These are phyloP conservation scores for Thelonectria olida DNA, from an alignment of 2,329 filamentous ascomycete species.

Conservation along the genomic window DNA sequence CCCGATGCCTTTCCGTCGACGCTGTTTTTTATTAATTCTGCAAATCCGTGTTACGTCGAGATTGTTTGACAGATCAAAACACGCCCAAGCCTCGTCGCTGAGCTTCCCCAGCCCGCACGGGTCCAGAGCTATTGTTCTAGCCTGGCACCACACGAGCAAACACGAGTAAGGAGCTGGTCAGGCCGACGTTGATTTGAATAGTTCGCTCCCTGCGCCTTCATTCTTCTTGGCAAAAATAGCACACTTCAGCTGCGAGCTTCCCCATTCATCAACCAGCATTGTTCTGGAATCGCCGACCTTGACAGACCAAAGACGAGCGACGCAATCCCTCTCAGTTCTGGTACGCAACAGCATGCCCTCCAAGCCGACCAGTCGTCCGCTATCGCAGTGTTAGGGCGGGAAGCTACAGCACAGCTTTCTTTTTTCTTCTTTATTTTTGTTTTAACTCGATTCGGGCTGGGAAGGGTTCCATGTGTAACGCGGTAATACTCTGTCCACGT, in stretches of 20 bases:
- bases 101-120: not conserved
- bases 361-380: not conserved
- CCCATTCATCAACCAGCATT: not conserved
- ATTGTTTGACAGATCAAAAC: not conserved
- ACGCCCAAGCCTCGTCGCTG: not conserved
- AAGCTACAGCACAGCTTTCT: constrained; percentile 17
- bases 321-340: not conserved
- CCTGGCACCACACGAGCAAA: not conserved
- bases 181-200: not conserved
- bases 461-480: constrained; percentile 5
- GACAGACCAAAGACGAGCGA: constrained; percentile 3
- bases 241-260: not conserved
- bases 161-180: not conserved
- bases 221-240: not conserved
- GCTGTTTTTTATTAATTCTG: not conserved
- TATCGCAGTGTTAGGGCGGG: not conserved
- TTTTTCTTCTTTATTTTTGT: too few species aligned
- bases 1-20: not conserved
- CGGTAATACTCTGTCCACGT: constrained; percentile 4
- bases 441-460: not conserved
- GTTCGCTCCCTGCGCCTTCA: not conserved
- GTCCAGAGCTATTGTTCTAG: not conserved
- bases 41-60: not conserved
- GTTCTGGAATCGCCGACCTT: constrained; percentile 1
- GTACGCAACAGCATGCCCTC: constrained; percentile 6